phyloP scores from a whole-genome alignment of 306 rosid species.

The Adenanthera pavonina region DNA sequence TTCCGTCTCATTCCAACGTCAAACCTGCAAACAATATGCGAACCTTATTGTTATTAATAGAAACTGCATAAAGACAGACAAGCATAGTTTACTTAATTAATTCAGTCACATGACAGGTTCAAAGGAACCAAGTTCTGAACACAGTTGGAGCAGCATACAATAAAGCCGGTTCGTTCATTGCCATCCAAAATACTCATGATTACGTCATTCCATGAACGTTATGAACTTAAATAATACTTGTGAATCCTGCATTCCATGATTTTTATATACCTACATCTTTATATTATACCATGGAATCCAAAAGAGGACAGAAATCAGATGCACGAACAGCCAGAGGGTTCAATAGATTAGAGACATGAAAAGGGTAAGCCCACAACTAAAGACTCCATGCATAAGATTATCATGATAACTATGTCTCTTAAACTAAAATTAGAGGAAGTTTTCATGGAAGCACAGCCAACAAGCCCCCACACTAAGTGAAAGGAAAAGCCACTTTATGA shows the following conservation, averaged over 20 bases:
- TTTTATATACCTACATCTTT: not conserved
- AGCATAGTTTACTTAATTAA: slow-evolving; percentile 15
- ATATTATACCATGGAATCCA: not conserved
- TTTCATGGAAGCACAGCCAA: slow-evolving; percentile 14
- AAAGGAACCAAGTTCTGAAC: not conserved
- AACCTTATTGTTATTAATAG: slow-evolving; percentile 33
- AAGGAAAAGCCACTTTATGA: slow-evolving; percentile 10
- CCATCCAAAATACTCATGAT: too few species aligned
- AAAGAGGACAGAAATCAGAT: slow-evolving; percentile 11
- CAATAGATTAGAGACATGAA: not conserved
- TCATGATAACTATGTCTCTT: slow-evolving; percentile 3
- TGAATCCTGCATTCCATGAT: not conserved
- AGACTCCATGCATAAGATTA: not conserved
- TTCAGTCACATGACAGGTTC: slow-evolving; percentile 13
- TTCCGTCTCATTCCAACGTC: slow-evolving; percentile 34
- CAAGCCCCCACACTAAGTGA: slow-evolving; percentile 14
- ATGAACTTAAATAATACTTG: too few species aligned
- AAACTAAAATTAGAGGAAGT: slow-evolving; percentile 15
- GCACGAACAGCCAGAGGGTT: not conserved
- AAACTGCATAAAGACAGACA: not conserved
- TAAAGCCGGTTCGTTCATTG: too few species aligned
- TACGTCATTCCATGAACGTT: too few species aligned
- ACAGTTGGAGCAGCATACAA: too few species aligned
- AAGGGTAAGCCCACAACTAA: slow-evolving; percentile 2
- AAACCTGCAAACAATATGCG: slow-evolving; percentile 51